These are phyloP conservation scores for Macaranga tanarius DNA, from an alignment of 441 rosid species.

Conservation along the genomic window DNA sequence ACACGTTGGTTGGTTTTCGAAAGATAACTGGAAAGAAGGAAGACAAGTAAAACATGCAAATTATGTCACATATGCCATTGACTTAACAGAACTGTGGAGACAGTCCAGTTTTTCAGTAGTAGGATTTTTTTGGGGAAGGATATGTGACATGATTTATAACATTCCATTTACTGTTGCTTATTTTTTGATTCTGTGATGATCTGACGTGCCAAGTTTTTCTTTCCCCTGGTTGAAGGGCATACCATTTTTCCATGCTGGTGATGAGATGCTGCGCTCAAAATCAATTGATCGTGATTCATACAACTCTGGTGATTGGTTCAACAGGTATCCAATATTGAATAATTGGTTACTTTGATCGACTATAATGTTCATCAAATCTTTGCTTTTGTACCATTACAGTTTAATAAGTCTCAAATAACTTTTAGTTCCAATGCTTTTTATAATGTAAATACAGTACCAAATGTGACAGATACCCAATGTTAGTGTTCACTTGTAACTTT, in stretches of 20 bases:
- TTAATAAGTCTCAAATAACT: not conserved
- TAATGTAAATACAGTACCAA: constrained; percentile 1
- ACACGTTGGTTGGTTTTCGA: not conserved
- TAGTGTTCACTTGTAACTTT: constrained; percentile 28
- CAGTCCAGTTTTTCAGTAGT: not conserved
- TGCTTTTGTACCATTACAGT: not conserved
- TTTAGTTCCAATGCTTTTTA: constrained; percentile 11
- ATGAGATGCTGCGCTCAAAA: constrained; percentile 94
- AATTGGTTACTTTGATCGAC: not conserved
- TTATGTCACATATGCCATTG: not conserved
- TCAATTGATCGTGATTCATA: constrained; percentile 99
- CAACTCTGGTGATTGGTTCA: constrained; percentile 99
- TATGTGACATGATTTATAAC: not conserved
- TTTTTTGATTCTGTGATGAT: not conserved
- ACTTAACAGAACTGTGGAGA: not conserved
- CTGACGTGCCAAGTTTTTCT: constrained; percentile 2
- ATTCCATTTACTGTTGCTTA: not conserved
- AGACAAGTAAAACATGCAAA: not conserved
- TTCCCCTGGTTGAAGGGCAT: constrained; percentile 55
- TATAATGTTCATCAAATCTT: not conserved
- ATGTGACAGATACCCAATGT: constrained; percentile 6
- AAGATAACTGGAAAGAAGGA: not conserved
- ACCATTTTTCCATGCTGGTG: constrained; percentile 96
- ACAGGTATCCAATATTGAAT: constrained; percentile 53
- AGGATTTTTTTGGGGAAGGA: not conserved